Conservation (phyloP, 805 yeast species). For the Metschnikowia lachancei region DNA sequence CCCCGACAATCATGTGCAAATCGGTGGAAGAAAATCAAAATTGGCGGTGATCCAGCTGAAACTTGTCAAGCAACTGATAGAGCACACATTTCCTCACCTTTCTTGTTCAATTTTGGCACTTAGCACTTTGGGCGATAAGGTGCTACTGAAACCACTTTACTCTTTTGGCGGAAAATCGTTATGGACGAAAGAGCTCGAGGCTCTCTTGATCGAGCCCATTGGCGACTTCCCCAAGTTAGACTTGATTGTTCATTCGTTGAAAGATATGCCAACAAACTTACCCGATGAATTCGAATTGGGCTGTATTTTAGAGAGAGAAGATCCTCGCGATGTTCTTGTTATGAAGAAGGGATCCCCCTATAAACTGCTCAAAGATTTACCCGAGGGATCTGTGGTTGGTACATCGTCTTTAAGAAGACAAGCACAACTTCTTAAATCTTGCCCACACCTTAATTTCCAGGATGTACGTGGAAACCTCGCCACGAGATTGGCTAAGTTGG, state of each 20-base stretch:
- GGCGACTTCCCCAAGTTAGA: constrained; percentile 71
- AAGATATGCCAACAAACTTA: constrained; percentile 86
- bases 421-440: constrained; percentile 78
- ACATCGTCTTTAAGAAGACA: constrained; percentile 93
- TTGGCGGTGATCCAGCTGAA: constrained; percentile 87
- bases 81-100: constrained; percentile 57
- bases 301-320: constrained; percentile 80
- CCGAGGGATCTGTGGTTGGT: constrained; percentile 84
- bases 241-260: constrained; percentile 87
- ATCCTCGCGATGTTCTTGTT: constrained; percentile 88
- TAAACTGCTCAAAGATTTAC: constrained; percentile 67
- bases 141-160: constrained; percentile 79
- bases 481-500: constrained; percentile 80
- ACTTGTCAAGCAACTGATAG: constrained; percentile 61
- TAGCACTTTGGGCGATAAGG: constrained; percentile 87
- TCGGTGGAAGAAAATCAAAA: constrained; percentile 88
- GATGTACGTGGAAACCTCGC: constrained; percentile 78
- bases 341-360: constrained; percentile 67
- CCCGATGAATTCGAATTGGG: constrained; percentile 91
- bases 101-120: constrained; percentile 76
- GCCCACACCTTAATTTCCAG: constrained; percentile 75
- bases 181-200: constrained; percentile 95
- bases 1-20: constrained; percentile 38
- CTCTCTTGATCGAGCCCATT: constrained; percentile 58
- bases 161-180: constrained; percentile 94